Percentiles rank a stretch among this genome's conserved stretches.
Evolutionary conservation across 2,329 filamentous ascomycete species (phyloP).

Genomic region (Rasamsonia emersonii): DNA sequence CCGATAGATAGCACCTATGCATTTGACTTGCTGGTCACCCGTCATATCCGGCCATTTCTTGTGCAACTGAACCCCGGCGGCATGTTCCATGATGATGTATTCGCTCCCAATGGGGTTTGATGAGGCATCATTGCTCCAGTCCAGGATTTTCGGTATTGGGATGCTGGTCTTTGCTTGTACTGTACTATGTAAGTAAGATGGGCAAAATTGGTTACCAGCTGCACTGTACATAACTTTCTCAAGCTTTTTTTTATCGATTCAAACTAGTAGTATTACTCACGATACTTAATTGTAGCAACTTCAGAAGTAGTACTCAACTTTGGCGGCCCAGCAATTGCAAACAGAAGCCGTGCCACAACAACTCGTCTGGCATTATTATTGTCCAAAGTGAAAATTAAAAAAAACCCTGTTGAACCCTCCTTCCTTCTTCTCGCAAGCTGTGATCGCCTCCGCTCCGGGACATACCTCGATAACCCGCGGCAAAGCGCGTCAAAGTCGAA

Average conservation of each 20-base stretch:
- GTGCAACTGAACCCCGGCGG: conserved; percentile 22
- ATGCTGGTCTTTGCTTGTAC: conserved; percentile 30
- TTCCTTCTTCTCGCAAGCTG: conserved; percentile 34
- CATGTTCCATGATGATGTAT: conserved; percentile 35
- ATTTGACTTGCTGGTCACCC: conserved; percentile 17
- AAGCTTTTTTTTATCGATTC: no score
- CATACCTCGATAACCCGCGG: conserved; percentile 27
- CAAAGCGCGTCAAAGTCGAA: conserved; percentile 36
- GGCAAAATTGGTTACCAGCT: no score
- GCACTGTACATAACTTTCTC: no score
- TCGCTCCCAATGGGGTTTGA: conserved; percentile 25
- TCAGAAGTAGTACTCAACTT: conserved; percentile 34
- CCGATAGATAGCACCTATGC: conserved; percentile 6
- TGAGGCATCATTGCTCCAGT: conserved; percentile 31
- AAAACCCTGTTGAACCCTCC: conserved; percentile 39
- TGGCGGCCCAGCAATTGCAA: conserved; percentile 28
- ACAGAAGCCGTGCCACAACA: conserved; percentile 36
- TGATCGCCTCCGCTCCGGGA: conserved; percentile 26
- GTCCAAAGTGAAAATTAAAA: conserved; percentile 32
- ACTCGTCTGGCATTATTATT: conserved; percentile 25
- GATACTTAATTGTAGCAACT: conserved; percentile 38
- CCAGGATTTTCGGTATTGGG: conserved; percentile 35
- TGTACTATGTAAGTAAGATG: no score
- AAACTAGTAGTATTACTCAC: no score
- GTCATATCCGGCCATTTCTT: conserved; percentile 24